phyloP scores from a whole-genome alignment of 257 asterid genomes.

The Fraxinus excelsior region DNA sequence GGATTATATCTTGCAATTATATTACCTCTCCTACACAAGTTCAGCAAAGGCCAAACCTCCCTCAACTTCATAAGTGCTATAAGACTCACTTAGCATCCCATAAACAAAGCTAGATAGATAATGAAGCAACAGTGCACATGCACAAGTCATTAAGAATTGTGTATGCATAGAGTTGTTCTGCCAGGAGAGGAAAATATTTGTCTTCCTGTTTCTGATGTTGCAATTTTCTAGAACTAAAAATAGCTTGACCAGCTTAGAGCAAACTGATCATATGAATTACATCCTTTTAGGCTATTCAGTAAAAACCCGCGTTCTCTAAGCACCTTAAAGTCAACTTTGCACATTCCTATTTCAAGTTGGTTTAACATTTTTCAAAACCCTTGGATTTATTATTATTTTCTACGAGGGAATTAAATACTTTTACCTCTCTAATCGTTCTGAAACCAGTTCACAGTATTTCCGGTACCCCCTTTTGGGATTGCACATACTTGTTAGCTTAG shows the following conservation, averaged over 20 bases:
- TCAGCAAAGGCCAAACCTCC: neutral
- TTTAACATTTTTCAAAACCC: neutral
- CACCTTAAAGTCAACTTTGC: neutral
- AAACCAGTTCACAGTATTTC: conserved; percentile 57
- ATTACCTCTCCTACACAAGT: neutral
- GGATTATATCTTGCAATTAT: neutral
- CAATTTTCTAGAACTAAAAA: neutral
- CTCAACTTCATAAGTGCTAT: neutral
- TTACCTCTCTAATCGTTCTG: conserved; percentile 69
- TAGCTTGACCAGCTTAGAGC: neutral
- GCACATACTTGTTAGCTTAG: conserved; percentile 55
- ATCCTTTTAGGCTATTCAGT: neutral
- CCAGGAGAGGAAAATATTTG: neutral
- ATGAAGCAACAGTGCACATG: neutral
- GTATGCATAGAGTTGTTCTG: neutral
- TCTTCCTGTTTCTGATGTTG: neutral
- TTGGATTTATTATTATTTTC: conserved; percentile 10
- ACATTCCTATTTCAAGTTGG: neutral
- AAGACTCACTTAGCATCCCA: neutral
- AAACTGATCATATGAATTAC: neutral
- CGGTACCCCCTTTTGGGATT: conserved; percentile 47
- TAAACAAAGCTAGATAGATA: neutral
- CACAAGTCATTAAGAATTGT: neutral
- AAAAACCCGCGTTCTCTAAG: neutral
- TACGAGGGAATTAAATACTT: neutral